Conservation (phyloP, 305 asterid species). For the Fraxinus velutina region DNA sequence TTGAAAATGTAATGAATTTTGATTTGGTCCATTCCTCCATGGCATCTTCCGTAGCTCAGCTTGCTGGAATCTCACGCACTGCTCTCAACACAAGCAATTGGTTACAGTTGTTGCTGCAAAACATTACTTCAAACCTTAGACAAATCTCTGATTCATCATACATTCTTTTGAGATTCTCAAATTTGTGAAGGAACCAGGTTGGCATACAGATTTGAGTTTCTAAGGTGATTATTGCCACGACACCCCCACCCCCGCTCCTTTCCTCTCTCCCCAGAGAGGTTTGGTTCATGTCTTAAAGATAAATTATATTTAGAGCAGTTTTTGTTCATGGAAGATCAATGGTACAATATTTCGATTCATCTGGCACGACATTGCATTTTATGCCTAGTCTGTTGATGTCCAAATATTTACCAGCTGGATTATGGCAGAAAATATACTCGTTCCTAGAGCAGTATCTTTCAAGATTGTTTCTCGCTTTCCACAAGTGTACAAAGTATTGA, state of each 20-base stretch:
- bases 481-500: neutral
- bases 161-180: constrained; percentile 9
- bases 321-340: neutral
- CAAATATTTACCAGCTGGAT: neutral
- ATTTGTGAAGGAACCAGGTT: neutral
- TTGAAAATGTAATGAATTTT: neutral
- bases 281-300: neutral
- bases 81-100: neutral
- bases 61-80: neutral
- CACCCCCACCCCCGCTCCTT: neutral
- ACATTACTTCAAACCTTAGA: neutral
- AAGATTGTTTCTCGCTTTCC: neutral
- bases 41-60: neutral
- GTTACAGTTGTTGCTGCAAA: neutral
- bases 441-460: neutral
- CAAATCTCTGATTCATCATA: neutral
- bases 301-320: neutral
- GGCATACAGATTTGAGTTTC: neutral
- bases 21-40: neutral
- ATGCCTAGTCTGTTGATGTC: neutral
- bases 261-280: neutral
- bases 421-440: neutral
- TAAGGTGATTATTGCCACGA: neutral
- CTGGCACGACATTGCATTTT: neutral
- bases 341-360: neutral